Base-by-base conservation (phyloP, 139 green algal genomes). In the Nannochloris sp. region DNA sequence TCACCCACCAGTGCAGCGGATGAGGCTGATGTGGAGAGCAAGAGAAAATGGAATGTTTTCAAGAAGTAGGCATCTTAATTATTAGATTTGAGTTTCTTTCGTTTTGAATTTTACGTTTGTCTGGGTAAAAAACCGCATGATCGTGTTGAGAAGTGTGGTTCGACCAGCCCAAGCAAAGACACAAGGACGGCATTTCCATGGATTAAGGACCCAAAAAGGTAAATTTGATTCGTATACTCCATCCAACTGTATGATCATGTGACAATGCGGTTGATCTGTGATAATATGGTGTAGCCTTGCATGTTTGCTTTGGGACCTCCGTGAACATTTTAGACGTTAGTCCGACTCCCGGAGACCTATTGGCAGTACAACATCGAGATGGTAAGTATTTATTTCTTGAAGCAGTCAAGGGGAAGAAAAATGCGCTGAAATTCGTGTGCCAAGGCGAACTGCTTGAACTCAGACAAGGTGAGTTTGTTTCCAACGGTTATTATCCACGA, bases 401-500 rank as follows among this genome's bases (percentile, higher is more conserved):
- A 53, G 46, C 18, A 53, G n/a, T 53, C 6, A 19, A 53, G 1
- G 46, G 16, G 5, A 53, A 53, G 46, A 53, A 21, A 21, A 53
- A 9, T 53, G 34, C 34, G 1, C n/a, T 53, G 46, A 53, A 53
- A 21, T 21, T 53, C 5, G 4, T 53, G n/a, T 53, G 46, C 1
- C 46, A 53, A 53, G n/a, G n/a, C 46, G 46, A 53, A 53, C 8
- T 53, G 46, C 46, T 53, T 25, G 16, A 19, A 53, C 18, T 53
- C n/a, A 53, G 46, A 7, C 16, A 53, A 19, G 46, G 46, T 21
- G 46, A 24, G 46, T 19, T 53, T 25, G 18, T 53, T 53, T 21
- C 46, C 11, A 21, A 53, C 10, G 68, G 68, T n/a, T 75, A 60
- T 16, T 36, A n/a, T 19, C 68, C 68, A 1, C 54, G 62, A 27